Percentiles rank a stretch among this genome's conserved stretches.
phyloP scores from a whole-genome alignment of 495 filamentous ascomycete species.

The Articulospora tetracladia region DNA sequence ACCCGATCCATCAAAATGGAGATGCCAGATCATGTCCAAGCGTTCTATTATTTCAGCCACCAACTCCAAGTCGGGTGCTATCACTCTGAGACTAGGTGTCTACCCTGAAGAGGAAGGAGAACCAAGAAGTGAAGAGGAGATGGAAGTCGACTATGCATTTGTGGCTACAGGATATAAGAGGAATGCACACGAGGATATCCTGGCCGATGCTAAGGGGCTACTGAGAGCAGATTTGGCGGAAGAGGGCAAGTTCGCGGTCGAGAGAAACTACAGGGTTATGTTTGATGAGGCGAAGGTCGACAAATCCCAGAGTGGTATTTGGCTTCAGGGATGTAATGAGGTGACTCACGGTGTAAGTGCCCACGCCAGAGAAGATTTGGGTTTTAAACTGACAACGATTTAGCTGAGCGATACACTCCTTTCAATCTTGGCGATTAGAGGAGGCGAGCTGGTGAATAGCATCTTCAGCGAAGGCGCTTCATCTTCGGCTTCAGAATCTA shows the following conservation, averaged over 20 bases:
- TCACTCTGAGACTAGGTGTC: constrained; percentile 32
- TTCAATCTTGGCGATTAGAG: constrained; percentile 70
- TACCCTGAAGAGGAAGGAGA: constrained; percentile 5
- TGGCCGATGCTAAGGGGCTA: constrained; percentile 59
- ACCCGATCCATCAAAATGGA: constrained; percentile 68
- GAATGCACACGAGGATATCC: constrained; percentile 73
- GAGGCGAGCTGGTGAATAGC: constrained; percentile 72
- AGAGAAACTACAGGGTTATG: constrained; percentile 69
- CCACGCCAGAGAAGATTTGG: background rate
- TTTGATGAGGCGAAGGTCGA: constrained; percentile 61
- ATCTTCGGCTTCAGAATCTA: background rate
- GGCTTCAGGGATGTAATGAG: constrained; percentile 95
- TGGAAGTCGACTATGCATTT: constrained; percentile 78
- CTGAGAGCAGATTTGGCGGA: constrained; percentile 40
- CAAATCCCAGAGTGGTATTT: constrained; percentile 63
- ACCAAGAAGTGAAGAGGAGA: constrained; percentile 15
- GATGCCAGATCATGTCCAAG: constrained; percentile 69
- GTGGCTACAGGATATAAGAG: constrained; percentile 85
- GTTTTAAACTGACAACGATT: constrained; percentile 5
- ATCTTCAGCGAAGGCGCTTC: constrained; percentile 51
- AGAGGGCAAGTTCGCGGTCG: constrained; percentile 33
- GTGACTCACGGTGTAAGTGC: constrained; percentile 79
- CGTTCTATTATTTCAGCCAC: constrained; percentile 47
- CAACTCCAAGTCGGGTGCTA: constrained; percentile 31
- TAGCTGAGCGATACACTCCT: constrained; percentile 75